Base-by-base conservation (phyloP, 169 alveolate species). In the Plasmodium gallinaceum region DNA sequence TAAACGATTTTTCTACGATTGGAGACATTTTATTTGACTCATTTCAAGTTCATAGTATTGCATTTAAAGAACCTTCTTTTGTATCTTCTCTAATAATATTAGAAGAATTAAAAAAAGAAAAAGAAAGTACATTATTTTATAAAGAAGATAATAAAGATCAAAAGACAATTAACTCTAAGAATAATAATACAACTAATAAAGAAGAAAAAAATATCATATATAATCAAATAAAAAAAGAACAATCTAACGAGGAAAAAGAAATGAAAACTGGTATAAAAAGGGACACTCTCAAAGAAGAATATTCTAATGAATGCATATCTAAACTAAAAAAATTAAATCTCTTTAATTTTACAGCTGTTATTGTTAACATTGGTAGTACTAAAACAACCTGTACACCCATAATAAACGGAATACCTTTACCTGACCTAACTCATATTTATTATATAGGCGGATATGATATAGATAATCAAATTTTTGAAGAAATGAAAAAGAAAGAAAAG, bases 361-460 rank as follows among this genome's bases (percentile, higher is more conserved):
- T 83, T 42, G 74, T 83, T 12, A 66, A 83, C 18, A 68, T 83
- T 26, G 91, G 91, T 52, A 83, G 91, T 12, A 83, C 91, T 7
- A 83, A 83, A 54, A 68, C 85, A 9, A 26, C 73, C 6, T 83
- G 91, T 22, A 83, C 91, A 12, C 91, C 91, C 14, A 62, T 83
- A 32, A 83, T 83, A 18, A 83, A 83, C n/a, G 91, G 91, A 22
- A 83, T 83, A 18, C 91, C 91, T 0, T 37, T 83, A 72, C 91
- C 83, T 22, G 91, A 83, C 43, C 72, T 83, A 26, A 83, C 70
- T 12, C 22, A 46, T 16, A 68, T 70, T n/a, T 83, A 83, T 48
- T 60, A 54, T 54, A 68, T 83, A 45, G 91, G 91, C 22, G 91
- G 91, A 61, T 83, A 83, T 46, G 91, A 83, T 72, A 83, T 83